Conservation (phyloP, 768 basidiomycete genomes). For the Tremella mesenterica region DNA sequence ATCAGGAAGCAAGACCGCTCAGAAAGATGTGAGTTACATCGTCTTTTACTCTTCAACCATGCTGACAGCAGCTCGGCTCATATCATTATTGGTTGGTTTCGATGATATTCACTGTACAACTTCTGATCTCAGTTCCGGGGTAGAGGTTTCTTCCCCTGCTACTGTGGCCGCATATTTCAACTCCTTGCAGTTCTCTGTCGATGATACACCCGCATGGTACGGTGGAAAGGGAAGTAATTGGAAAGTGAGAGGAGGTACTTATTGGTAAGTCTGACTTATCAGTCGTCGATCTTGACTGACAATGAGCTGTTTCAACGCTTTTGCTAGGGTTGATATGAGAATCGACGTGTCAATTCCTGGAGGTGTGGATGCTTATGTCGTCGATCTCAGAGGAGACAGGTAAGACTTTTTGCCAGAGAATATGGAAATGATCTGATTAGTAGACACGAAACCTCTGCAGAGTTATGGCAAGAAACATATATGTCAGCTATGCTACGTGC, state of each 20-base stretch:
- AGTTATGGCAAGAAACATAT: conserved; percentile 96
- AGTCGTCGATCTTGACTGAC: too few species aligned
- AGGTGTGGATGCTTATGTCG: conserved; percentile 85
- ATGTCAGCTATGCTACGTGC: conserved; percentile 83
- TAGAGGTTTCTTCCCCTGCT: conserved; percentile 95
- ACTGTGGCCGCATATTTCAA: conserved; percentile 97
- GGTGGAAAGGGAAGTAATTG: conserved; percentile 63
- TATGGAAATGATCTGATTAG: neutral
- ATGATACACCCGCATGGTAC: conserved; percentile 87
- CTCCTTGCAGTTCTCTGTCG: conserved; percentile 90
- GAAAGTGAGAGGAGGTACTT: conserved; percentile 89
- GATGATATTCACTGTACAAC: neutral
- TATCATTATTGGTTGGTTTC: conserved; percentile 63
- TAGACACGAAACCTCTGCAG: conserved; percentile 80
- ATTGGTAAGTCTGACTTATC: too few species aligned
- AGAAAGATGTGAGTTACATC: conserved; percentile 67
- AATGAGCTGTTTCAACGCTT: conserved; percentile 98
- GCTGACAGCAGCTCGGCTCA: conserved; percentile 63
- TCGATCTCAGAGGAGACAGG: conserved; percentile 91
- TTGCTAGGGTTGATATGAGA: conserved; percentile 88
- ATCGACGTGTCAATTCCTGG: conserved; percentile 99
- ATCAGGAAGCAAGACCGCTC: conserved; percentile 62
- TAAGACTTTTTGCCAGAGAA: conserved; percentile 45
- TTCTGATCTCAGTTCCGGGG: conserved; percentile 64
- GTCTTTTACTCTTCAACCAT: neutral